Base-by-base conservation (phyloP, 352 stramenopile genomes). In the Pythium utonaiense region DNA sequence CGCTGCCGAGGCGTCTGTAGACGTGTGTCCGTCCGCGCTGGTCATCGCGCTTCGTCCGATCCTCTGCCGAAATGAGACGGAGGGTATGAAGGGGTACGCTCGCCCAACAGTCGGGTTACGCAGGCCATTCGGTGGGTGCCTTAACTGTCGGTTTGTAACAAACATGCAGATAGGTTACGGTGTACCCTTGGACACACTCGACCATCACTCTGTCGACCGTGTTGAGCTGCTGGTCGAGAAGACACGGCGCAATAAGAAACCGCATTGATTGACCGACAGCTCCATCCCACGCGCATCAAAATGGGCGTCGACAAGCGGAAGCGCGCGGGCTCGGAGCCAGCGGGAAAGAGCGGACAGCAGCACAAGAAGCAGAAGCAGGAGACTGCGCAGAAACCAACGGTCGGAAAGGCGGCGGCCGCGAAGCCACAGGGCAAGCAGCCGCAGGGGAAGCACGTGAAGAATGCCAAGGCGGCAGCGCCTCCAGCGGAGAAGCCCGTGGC, bases 321-420 rank as follows among this genome's bases (percentile, higher is more conserved):
- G 65, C 65, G 55, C 19, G 19, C 45, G 33, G 50, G 22, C 17
- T 33, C 33, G 3, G 45, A 44, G 48, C n/a, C 51, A 27, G 40
- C 22, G 45, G 12, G 22, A 4, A 57, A 22, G n/a, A 27, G 53
- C 12, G 16, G 21, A 1, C 22, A 41, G 25, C 48, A 61, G 31
- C 30, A 56, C 8, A 69, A 64, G 59, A 77, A 77, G 67, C 54
- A 31, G 21, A 74, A 66, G 60, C 53, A 65, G 7, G 50, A 34
- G 16, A 14, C 52, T 8, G 58, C 41, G 44, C 63, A 30, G 6
- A 42, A 45, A 30, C 41, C 28, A 25, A n/a, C n/a, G n/a, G 40
- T 13, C 28, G 40, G 28, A n/a, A 62, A 57, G 33, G 28, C n/a
- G 28, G 49, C 33, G 33, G 21, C 30, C 6, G 9, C 36, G 38